Conservation (phyloP, 2,329 filamentous ascomycete species). For the Ascochyta koolunga region DNA sequence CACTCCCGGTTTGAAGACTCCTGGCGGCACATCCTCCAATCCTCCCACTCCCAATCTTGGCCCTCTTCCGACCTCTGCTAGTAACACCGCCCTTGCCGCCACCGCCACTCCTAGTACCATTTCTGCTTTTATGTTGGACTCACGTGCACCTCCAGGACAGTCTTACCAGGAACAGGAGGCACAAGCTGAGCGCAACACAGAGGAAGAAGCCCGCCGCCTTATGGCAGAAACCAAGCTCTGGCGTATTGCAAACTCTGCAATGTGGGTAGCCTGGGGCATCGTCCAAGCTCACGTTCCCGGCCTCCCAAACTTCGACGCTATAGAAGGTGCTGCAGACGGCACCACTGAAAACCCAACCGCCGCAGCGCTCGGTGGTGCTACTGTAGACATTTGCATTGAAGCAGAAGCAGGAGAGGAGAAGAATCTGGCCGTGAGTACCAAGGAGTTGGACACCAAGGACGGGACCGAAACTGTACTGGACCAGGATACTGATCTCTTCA, state of each 20-base stretch:
- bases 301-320: slow-evolving; percentile 60
- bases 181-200: slow-evolving; percentile 63
- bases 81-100: slow-evolving; percentile 41
- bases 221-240: slow-evolving; percentile 82
- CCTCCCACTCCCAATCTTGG: slow-evolving; percentile 44
- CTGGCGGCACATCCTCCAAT: slow-evolving; percentile 59
- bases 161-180: slow-evolving; percentile 52
- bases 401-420: slow-evolving; percentile 19
- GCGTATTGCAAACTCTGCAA: slow-evolving; percentile 84
- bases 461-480: slow-evolving; percentile 31
- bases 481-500: slow-evolving; percentile 47
- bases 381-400: slow-evolving; percentile 26
- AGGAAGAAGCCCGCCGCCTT: slow-evolving; percentile 72
- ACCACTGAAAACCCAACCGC: slow-evolving; percentile 22
- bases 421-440: slow-evolving; percentile 29
- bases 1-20: slow-evolving; percentile 68
- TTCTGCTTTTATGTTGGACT: slow-evolving; percentile 79
- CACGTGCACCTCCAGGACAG: slow-evolving; percentile 46
- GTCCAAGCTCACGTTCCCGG: slow-evolving; percentile 89
- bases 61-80: slow-evolving; percentile 39
- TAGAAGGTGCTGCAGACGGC: slow-evolving; percentile 21
- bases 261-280: slow-evolving; percentile 96
- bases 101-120: slow-evolving; percentile 49
- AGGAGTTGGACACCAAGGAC: slow-evolving; percentile 31
- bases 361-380: slow-evolving; percentile 36